Percentiles rank a stretch among this genome's conserved stretches.
Evolutionary conservation across 2,329 filamentous ascomycete genomes (phyloP).

Genomic region (Pseudophaeomoniella oleicola): DNA sequence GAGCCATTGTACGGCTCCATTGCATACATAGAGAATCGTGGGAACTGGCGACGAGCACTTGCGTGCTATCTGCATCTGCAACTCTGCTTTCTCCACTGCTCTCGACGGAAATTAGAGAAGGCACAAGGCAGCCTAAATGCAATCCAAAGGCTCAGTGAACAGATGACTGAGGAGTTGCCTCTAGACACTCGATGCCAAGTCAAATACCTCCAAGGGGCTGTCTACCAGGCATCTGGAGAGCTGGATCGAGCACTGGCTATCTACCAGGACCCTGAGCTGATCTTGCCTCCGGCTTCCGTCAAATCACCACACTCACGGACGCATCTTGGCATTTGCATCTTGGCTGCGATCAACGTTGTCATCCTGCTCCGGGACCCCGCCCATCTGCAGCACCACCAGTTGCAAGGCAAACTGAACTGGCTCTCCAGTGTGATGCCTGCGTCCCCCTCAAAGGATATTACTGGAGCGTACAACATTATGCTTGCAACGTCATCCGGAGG

Average conservation of each 20-base stretch:
- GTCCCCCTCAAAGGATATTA: conserved; percentile 61
- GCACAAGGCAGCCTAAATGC: conserved; percentile 44
- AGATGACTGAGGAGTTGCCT: conserved; percentile 24
- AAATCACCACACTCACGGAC: conserved; percentile 31
- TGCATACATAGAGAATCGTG: conserved; percentile 41
- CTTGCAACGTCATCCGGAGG: conserved; percentile 51
- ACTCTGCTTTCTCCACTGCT: conserved; percentile 54
- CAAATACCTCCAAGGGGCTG: conserved; percentile 60
- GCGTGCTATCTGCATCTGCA: conserved; percentile 59
- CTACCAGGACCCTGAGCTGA: conserved; percentile 50
- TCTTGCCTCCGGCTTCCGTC: conserved; percentile 27
- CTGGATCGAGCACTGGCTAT: conserved; percentile 51
- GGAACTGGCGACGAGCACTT: conserved; percentile 50
- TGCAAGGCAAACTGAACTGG: conserved; percentile 46
- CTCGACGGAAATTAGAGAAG: conserved; percentile 53
- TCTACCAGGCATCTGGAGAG: conserved; percentile 63
- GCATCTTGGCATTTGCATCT: conserved; percentile 49
- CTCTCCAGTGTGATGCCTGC: conserved; percentile 53
- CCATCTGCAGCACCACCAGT: conserved; percentile 42
- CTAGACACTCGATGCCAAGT: conserved; percentile 37
- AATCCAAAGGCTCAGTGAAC: conserved; percentile 33
- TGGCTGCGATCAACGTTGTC: conserved; percentile 50
- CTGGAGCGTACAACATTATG: conserved; percentile 63
- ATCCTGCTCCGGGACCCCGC: conserved; percentile 55
- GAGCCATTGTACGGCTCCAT: conserved; percentile 37